Percentiles rank a stretch among this genome's conserved stretches.
phyloP scores from a whole-genome alignment of 2,329 filamentous ascomycete genomes.

The Curvularia spicifera region DNA sequence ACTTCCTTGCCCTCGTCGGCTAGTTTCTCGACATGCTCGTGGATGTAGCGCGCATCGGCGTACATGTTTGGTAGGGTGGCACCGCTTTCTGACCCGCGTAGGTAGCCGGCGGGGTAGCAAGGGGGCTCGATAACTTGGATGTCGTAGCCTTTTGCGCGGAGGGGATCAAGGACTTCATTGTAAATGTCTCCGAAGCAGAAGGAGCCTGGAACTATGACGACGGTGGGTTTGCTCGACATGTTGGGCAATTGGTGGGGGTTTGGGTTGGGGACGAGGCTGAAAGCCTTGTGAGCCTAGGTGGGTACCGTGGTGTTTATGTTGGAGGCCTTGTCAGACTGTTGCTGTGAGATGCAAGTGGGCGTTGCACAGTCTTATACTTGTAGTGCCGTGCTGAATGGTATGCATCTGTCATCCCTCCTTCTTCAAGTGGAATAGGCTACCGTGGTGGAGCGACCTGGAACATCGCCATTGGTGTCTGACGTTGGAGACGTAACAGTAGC shows the following conservation, averaged over 20 bases:
- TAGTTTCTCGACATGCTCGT: constrained; percentile 25
- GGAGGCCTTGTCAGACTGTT: background rate
- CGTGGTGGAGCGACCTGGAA: background rate
- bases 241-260: background rate
- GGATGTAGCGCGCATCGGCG: constrained; percentile 43
- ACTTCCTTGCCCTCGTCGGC: constrained; percentile 46
- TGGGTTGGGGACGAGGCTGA: background rate
- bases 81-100: constrained; percentile 2
- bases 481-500: background rate
- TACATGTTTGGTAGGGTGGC: constrained; percentile 25
- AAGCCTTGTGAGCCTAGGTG: background rate
- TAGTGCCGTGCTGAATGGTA: background rate
- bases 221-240: constrained; percentile 24
- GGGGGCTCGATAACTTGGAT: constrained; percentile 23
- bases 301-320: background rate
- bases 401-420: background rate
- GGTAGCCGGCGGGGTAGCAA: constrained; percentile 20
- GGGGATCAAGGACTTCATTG: constrained; percentile 15
- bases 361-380: background rate
- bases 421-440: background rate
- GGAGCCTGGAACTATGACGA: constrained; percentile 37
- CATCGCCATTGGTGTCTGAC: background rate
- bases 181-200: constrained; percentile 28
- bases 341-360: background rate
- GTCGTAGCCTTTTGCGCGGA: constrained; percentile 23